Evolutionary conservation across 352 stramenopile genomes (phyloP), one percentile per base, ranked within the genome.

Genomic region (Aphanomyces invadans): DNA sequence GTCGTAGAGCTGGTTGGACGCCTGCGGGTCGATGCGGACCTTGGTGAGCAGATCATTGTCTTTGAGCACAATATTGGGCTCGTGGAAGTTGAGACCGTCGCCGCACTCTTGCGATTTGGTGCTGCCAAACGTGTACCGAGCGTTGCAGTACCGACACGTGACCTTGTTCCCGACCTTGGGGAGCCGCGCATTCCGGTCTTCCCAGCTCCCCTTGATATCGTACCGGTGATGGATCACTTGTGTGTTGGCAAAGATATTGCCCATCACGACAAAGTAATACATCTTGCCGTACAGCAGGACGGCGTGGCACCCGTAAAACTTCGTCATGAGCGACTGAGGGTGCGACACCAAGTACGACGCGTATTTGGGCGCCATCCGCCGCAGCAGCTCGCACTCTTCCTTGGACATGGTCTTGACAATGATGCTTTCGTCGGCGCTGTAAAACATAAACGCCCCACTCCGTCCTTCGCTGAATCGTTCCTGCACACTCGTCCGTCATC

Each of bases 181-280:
- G 9, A 92, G 80, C 70, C 90, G 90, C 0, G 86, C 86, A 68
- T 92, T 93, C 10, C 86, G 79, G 62, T 93, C 83, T 33, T 96
- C 80, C 86, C 87, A 96, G 26, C 81, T 92, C 26, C 89, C 89
- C 74, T 97, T 97, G 62, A 97, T 91, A 69, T 97, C 89, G 70
- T 96, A 97, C 2, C 84, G 81, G 67, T 92, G 84, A 68, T 97
- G 87, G 12, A 96, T 82, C 57, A 87, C 82, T 59, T 91, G 83
- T 7, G 81, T 94, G 39, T 93, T 85, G 2, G 80, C 75, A 70
- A 97, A 95, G 49, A 97, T 59, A 53, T 97, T 97, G 15, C 76
- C 85, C 89, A 97, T 97, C 29, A 97, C 89, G 21, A 97, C 87
- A 64, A 97, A 97, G 72, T 91, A 93, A 75, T 95, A 95, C 75